A percentile compares a stretch with the other conserved stretches of the same genome.
phyloP scores from a whole-genome alignment of 2,329 filamentous ascomycete genomes.

The Alternaria ventricosa region DNA sequence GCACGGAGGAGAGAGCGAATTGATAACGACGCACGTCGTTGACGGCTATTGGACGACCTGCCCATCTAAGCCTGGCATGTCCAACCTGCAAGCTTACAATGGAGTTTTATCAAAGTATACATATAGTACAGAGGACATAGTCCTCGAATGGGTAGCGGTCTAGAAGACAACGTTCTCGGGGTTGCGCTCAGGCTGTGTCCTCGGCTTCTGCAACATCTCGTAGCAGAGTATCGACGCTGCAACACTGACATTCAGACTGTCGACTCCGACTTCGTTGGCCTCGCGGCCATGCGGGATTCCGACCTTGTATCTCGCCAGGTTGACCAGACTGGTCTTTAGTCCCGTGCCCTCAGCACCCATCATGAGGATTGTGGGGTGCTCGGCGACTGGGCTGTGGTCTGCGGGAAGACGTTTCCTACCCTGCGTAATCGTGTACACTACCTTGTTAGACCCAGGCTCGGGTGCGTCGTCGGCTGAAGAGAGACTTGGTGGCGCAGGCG shows the following conservation, averaged over 20 bases:
- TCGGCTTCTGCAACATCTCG: constrained; percentile 65
- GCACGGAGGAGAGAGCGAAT: constrained; percentile 7
- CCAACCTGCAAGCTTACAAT: neutral
- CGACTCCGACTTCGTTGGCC: constrained; percentile 65
- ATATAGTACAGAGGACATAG: constrained; percentile 9
- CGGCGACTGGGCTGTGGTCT: constrained; percentile 37
- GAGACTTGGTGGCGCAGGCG: constrained; percentile 4
- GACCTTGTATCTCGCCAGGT: constrained; percentile 67
- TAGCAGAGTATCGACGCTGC: constrained; percentile 79
- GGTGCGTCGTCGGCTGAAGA: neutral
- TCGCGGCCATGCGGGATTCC: constrained; percentile 65
- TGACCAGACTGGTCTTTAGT: constrained; percentile 41
- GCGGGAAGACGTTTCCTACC: constrained; percentile 24
- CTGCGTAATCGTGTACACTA: constrained; percentile 35
- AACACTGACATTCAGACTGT: constrained; percentile 93
- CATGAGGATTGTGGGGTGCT: constrained; percentile 76
- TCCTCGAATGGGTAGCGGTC: neutral
- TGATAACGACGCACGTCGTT: constrained; percentile 14
- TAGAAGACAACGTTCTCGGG: constrained; percentile 34
- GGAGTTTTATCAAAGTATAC: neutral
- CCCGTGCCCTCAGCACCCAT: constrained; percentile 55
- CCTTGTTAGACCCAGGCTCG: constrained; percentile 30
- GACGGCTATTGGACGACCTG: neutral
- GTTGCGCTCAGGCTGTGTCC: constrained; percentile 8
- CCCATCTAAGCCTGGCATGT: neutral